Percentiles rank a stretch among this genome's conserved stretches.
Conservation (phyloP, 2,329 filamentous ascomycete genomes). For the Alternaria hordeiaustralica region DNA sequence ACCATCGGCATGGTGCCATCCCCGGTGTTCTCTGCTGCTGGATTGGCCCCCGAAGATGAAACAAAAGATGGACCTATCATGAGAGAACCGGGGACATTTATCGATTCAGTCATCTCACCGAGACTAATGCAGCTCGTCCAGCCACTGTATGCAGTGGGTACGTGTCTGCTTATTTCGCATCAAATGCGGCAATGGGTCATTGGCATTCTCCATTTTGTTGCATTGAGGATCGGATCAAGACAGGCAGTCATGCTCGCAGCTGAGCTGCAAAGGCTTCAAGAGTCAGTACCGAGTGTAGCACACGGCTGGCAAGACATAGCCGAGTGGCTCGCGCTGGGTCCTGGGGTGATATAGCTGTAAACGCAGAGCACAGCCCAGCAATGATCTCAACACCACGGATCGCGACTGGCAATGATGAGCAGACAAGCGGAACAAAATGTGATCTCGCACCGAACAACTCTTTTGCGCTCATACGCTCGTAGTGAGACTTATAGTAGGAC, state of each 20-base stretch:
- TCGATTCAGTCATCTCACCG: constrained; percentile 26
- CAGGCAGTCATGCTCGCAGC: constrained; percentile 36
- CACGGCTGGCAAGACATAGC: background rate
- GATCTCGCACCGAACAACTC: background rate
- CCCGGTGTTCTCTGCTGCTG: constrained; percentile 11
- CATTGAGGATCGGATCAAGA: constrained; percentile 30
- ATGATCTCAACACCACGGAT: background rate
- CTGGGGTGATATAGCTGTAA: background rate
- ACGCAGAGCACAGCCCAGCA: background rate
- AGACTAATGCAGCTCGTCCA: constrained; percentile 37
- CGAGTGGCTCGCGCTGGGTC: background rate
- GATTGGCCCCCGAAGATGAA: background rate
- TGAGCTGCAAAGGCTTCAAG: constrained; percentile 23
- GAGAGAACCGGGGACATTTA: constrained; percentile 24
- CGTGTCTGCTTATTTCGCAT: constrained; percentile 15
- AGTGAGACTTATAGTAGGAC: background rate
- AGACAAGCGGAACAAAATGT: background rate
- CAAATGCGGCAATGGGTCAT: constrained; percentile 32
- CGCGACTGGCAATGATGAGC: background rate
- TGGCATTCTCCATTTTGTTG: constrained; percentile 30
- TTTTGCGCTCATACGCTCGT: background rate
- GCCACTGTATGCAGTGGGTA: constrained; percentile 30
- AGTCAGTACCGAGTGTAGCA: background rate
- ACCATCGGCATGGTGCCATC: constrained; percentile 39
- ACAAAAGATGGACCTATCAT: background rate